These are phyloP conservation scores for Silybum marianum DNA, from an alignment of 129 eudicot genomes.

Conservation along the genomic window DNA sequence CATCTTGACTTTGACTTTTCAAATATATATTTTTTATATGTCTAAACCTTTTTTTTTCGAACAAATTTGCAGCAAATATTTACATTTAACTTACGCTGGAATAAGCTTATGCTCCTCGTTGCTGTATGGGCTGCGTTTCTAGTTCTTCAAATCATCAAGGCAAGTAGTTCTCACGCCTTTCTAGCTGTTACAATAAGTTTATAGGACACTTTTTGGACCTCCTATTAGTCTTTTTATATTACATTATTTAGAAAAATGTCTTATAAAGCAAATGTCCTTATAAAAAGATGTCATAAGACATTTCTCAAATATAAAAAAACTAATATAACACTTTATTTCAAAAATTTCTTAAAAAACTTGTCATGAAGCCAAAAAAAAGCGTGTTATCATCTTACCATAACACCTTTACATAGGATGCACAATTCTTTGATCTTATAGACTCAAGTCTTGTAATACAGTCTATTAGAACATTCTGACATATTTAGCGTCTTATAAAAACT, in stretches of 20 bases:
- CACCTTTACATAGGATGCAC: not conserved
- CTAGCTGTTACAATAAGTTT: not conserved
- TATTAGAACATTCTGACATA: not conserved
- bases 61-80: conserved; percentile 61
- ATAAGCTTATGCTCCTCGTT: conserved; percentile 54
- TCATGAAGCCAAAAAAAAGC: not conserved
- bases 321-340: not conserved
- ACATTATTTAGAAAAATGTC: not conserved
- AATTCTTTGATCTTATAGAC: not conserved
- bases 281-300: not conserved
- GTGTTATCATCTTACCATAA: not conserved
- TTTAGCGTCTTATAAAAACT: not conserved
- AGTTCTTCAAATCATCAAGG: conserved; percentile 83
- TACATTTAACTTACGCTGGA: conserved; percentile 58
- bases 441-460: not conserved
- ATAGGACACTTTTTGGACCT: not conserved
- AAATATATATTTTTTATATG: not conserved
- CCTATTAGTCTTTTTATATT: not conserved
- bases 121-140: conserved; percentile 79
- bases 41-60: not conserved
- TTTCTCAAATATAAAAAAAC: too few relatives aligned
- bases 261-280: not conserved
- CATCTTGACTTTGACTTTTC: conserved; percentile 4
- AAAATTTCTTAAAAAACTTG: not conserved
- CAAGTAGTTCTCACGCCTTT: conserved; percentile 30